These are phyloP conservation scores for Rhynchospora breviuscula DNA, from an alignment of 176 grass and related monocot genomes.

Conservation along the genomic window DNA sequence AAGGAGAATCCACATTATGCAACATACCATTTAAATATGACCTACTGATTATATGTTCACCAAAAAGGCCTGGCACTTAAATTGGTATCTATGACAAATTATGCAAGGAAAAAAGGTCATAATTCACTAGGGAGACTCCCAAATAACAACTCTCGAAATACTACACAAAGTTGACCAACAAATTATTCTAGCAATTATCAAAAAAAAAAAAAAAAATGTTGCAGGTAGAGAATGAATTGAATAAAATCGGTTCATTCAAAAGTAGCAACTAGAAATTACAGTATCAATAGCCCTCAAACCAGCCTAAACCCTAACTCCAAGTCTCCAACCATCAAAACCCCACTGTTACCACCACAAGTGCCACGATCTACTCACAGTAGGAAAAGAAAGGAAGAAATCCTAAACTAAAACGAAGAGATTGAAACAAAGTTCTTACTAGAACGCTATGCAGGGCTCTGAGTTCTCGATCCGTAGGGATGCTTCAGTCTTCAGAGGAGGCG, in stretches of 20 bases:
- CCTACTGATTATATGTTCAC: not conserved
- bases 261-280: not conserved
- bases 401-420: conserved; percentile 9
- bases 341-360: not conserved
- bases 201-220: not conserved
- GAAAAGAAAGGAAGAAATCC: not conserved
- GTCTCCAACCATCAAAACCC: not conserved
- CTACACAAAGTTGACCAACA: not conserved
- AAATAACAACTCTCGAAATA: not conserved
- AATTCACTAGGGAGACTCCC: not conserved
- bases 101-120: not conserved
- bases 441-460: not conserved
- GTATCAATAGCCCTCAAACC: not conserved
- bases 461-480: not conserved
- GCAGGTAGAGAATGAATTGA: not conserved
- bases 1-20: not conserved
- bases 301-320: not conserved
- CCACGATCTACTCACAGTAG: not conserved
- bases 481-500: not conserved
- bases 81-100: not conserved
- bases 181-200: not conserved
- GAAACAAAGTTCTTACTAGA: not conserved
- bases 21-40: not conserved
- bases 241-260: not conserved
- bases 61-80: not conserved